Evolutionary conservation across 345 rosid genomes (phyloP).

Genomic region (Dipteronia dyeriana): DNA sequence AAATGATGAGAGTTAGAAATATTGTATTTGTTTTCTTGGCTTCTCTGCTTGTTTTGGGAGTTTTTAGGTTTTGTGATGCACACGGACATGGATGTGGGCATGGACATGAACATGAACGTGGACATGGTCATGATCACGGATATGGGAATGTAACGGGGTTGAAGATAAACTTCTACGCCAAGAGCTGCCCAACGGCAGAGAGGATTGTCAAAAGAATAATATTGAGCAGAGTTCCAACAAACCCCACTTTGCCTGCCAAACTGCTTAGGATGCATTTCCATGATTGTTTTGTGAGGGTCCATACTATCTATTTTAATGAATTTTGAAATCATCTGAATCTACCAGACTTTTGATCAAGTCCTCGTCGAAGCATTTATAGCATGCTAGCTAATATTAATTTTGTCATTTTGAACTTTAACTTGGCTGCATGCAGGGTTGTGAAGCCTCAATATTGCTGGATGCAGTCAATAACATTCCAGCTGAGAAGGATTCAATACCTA

Average conservation of each 20-base stretch:
- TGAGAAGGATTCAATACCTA: slow-evolving; percentile 63
- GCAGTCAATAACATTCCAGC: slow-evolving; percentile 22
- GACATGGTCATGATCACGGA: too few species aligned
- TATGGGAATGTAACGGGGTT: not conserved
- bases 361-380: too few species aligned
- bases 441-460: slow-evolving; percentile 54
- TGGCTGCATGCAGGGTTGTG: slow-evolving; percentile 49
- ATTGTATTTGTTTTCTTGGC: not conserved
- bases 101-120: not conserved
- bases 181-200: slow-evolving; percentile 42
- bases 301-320: too few species aligned
- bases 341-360: too few species aligned
- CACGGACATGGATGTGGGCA: not conserved
- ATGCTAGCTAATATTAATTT: too few species aligned
- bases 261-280: slow-evolving; percentile 59
- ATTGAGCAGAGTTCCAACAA: slow-evolving; percentile 23
- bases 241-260: slow-evolving; percentile 49
- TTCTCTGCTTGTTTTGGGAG: not conserved
- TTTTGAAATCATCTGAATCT: not conserved
- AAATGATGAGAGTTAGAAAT: not conserved
- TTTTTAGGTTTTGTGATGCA: not conserved
- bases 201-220: slow-evolving; percentile 35
- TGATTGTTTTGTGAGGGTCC: slow-evolving; percentile 62
- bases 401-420: too few species aligned
- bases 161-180: slow-evolving; percentile 23